Evolutionary conservation across 345 rosid genomes (phyloP), one percentile per base, ranked within the genome.

Genomic region (Murraya koenigii): DNA sequence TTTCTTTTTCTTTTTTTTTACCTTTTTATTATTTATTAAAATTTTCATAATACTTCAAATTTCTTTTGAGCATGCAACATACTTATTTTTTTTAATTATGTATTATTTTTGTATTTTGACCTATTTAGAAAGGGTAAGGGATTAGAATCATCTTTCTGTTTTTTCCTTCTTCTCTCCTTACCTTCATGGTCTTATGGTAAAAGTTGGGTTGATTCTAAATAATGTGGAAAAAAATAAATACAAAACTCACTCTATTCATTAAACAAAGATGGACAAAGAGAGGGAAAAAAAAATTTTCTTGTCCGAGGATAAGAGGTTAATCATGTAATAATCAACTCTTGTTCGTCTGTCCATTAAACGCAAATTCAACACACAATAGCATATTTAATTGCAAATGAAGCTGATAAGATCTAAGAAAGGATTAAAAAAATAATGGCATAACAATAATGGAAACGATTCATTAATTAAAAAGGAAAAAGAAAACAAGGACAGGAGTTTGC

Each of bases 391-490:
- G 35, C 36, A 52, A 52, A 44, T 28, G 5, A 14, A 54, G 47
- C 32, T 23, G 56, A 69, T 30, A 59, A 15, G 62, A 78, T 64
- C n/a, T 38, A 19, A 72, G 22, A 26, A 62, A 44, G 8, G 44
- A 39, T 26, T 39, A 11, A 22, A 58, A 61, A 63, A 64, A 54
- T 20, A 23, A 8, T 14, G 60, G 66, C 35, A 39, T 71, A 56
- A 60, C 78, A 78, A 25, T 33, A 70, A 76, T 69, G 75, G 84
- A 78, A 83, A 77, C 78, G 77, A 66, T 44, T 28, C 55, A 62
- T 69, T 68, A 38, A 62, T 39, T 36, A 23, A 54, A 30, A 47
- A 7, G 2, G 9, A 35, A 55, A 26, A 5, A 52, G 30, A 3
- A 6, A 71, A 9, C 49, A 28, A 63, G 60, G 36, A 23, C 25